These are phyloP conservation scores for Juglanconis juglandina DNA, from an alignment of 2,329 filamentous ascomycete species.

Conservation along the genomic window DNA sequence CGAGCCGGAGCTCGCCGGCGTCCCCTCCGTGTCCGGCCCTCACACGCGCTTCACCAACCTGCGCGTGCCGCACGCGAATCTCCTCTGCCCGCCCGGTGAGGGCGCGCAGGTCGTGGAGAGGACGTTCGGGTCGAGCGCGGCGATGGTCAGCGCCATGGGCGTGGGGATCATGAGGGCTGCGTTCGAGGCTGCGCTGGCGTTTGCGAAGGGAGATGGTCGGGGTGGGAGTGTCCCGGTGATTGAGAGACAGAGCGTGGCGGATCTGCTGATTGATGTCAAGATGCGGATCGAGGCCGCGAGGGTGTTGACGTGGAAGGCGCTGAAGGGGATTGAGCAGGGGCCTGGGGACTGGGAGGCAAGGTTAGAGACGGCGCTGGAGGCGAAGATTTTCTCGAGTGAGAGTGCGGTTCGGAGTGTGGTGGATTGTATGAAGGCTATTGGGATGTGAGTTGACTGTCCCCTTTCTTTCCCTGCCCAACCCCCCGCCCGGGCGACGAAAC, in stretches of 20 bases:
- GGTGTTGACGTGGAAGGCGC: slow-evolving; percentile 48
- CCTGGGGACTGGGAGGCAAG: slow-evolving; percentile 34
- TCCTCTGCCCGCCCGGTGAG: slow-evolving; percentile 41
- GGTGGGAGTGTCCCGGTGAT: slow-evolving; percentile 43
- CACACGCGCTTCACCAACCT: slow-evolving; percentile 46
- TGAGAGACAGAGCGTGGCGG: slow-evolving; percentile 47
- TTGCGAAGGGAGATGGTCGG: slow-evolving; percentile 44
- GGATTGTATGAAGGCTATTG: slow-evolving; percentile 49
- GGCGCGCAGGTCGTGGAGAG: slow-evolving; percentile 40
- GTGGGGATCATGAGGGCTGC: slow-evolving; percentile 51
- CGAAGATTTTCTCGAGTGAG: slow-evolving; percentile 50
- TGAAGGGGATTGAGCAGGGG: slow-evolving; percentile 38
- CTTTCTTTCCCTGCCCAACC: no score
- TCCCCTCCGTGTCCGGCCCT: slow-evolving; percentile 46
- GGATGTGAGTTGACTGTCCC: slow-evolving; percentile 33
- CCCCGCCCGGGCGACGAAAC: background rate
- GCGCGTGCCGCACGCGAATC: slow-evolving; percentile 42
- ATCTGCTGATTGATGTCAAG: slow-evolving; percentile 36
- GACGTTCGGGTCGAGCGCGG: slow-evolving; percentile 42
- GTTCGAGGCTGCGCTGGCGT: slow-evolving; percentile 49
- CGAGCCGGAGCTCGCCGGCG: slow-evolving; percentile 43
- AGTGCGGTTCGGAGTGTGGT: slow-evolving; percentile 42
- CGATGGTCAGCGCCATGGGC: slow-evolving; percentile 52
- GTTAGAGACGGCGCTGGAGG: slow-evolving; percentile 43
- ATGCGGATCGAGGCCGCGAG: slow-evolving; percentile 21